phyloP scores from a whole-genome alignment of 2,329 filamentous ascomycete genomes.

The Akanthomyces muscarius region DNA sequence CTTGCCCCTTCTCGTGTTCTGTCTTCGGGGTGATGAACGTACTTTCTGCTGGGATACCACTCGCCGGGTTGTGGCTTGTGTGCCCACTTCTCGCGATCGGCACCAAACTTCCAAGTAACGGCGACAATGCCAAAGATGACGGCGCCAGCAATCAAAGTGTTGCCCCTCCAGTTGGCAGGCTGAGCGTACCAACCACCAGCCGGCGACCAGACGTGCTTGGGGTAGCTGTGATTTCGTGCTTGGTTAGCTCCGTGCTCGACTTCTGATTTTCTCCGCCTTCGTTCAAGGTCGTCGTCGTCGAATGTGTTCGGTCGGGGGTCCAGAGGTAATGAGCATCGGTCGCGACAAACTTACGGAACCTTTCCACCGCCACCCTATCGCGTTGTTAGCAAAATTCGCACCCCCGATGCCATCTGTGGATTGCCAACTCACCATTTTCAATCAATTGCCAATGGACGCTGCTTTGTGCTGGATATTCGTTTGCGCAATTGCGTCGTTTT shows the following conservation, averaged over 20 bases:
- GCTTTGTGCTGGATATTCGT: slow-evolving; percentile 23
- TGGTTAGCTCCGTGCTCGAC: slow-evolving; percentile 19
- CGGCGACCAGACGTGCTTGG: slow-evolving; percentile 99
- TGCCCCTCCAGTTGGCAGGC: slow-evolving; percentile 89
- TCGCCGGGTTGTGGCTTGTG: slow-evolving; percentile 71
- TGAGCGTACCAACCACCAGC: slow-evolving; percentile 96
- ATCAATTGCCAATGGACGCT: slow-evolving; percentile 32
- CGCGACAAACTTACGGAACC: slow-evolving; percentile 47
- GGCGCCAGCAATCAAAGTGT: slow-evolving; percentile 73
- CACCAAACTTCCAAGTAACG: slow-evolving; percentile 67
- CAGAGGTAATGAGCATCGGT: slow-evolving; percentile 9
- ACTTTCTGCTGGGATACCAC: slow-evolving; percentile 85
- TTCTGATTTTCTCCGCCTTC: not conserved
- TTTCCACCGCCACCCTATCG: slow-evolving; percentile 69
- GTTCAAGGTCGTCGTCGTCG: slow-evolving; percentile 24
- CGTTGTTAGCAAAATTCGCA: slow-evolving; percentile 35
- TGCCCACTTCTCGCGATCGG: slow-evolving; percentile 67
- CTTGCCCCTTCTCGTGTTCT: not conserved
- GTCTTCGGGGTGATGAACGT: slow-evolving; percentile 34
- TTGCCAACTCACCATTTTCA: slow-evolving; percentile 52
- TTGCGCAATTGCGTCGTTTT: slow-evolving; percentile 31
- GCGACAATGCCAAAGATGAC: slow-evolving; percentile 66
- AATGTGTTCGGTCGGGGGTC: not conserved
- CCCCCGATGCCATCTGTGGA: not conserved
- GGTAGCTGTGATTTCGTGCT: slow-evolving; percentile 59